phyloP scores from a whole-genome alignment of 2,329 filamentous ascomycete genomes.

The Fusarium papillatum region DNA sequence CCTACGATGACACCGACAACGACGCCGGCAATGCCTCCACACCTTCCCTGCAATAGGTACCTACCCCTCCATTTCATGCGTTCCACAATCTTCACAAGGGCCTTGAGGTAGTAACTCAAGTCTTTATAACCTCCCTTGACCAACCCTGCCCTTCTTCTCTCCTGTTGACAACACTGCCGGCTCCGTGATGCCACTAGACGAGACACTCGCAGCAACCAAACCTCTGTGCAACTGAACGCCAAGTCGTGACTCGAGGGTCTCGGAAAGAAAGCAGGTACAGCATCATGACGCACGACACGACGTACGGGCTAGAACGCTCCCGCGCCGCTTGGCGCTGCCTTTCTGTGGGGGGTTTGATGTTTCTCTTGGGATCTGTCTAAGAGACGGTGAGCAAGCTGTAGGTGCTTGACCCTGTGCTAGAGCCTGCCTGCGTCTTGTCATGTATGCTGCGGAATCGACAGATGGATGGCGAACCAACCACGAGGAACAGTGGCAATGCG shows the following conservation, averaged over 20 bases:
- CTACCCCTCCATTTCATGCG: not conserved
- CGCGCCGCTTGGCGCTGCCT: not conserved
- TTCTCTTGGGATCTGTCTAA: not conserved
- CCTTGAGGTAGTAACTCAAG: not conserved
- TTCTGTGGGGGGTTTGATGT: constrained; percentile 3
- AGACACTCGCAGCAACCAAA: not conserved
- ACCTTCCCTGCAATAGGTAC: not conserved
- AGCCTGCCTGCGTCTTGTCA: constrained; percentile 1
- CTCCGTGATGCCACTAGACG: not conserved
- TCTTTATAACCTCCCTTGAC: not conserved
- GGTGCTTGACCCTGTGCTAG: not conserved
- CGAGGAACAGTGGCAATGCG: not conserved
- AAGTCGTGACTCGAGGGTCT: not conserved
- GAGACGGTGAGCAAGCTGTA: constrained; percentile 3
- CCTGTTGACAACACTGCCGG: not conserved
- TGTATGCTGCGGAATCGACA: constrained; percentile 3
- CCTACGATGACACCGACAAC: constrained; percentile 52
- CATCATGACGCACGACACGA: not conserved
- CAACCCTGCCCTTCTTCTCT: not conserved
- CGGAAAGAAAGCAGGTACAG: not conserved
- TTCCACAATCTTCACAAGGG: not conserved
- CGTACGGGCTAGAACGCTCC: constrained; percentile 3
- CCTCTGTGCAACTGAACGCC: not conserved
- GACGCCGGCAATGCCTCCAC: constrained; percentile 45
- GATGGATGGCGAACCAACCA: not conserved